Evolutionary conservation across 2,329 filamentous ascomycete species (phyloP).

Genomic region (Arthrinium phaeospermum): DNA sequence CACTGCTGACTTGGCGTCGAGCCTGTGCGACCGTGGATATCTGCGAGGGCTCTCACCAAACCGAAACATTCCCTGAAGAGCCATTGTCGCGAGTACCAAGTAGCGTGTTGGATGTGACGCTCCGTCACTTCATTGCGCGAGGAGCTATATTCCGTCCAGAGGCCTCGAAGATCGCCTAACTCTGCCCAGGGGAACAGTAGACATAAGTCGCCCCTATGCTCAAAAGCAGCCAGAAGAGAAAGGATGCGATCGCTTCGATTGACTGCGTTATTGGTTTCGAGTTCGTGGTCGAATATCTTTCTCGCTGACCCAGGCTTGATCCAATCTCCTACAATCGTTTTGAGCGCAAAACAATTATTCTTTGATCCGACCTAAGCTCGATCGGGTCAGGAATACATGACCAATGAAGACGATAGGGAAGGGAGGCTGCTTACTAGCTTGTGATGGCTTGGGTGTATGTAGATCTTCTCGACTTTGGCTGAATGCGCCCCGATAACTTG

Average conservation of each 20-base stretch:
- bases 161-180: neutral
- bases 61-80: neutral
- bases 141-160: neutral
- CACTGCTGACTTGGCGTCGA: neutral
- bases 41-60: neutral
- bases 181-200: neutral
- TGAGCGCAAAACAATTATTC: neutral
- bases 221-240: neutral
- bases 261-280: neutral
- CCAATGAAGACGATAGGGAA: neutral
- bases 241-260: neutral
- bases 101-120: neutral
- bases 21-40: neutral
- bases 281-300: neutral
- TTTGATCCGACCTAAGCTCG: neutral
- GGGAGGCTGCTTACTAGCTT: neutral
- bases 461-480: neutral
- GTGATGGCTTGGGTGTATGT: neutral
- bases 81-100: neutral
- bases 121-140: neutral
- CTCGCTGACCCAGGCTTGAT: neutral
- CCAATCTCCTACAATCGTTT: neutral
- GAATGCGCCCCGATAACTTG: neutral
- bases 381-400: neutral
- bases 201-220: neutral